Evolutionary conservation across 495 filamentous ascomycete species (phyloP), one percentile per base, ranked within the genome.

Genomic region (Melanomma pulvis-pyrius): DNA sequence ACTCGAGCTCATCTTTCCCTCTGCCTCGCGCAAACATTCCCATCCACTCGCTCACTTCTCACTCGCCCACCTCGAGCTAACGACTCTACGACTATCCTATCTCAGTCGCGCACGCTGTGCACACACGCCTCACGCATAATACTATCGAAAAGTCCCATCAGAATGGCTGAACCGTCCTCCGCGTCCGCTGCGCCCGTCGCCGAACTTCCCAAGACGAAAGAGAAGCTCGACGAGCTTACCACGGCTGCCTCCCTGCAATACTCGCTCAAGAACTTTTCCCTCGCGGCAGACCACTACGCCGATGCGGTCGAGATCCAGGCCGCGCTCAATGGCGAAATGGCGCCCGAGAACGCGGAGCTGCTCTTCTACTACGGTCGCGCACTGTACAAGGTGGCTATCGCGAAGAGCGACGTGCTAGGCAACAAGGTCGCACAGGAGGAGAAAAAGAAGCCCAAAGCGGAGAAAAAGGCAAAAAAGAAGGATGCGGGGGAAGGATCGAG

Each of bases 311-410:
- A 94, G 74, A 80, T 97, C 63, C 94, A 99, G 74, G 91, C 91
- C 54, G 85, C 90, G 75, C 81, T 97, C 74, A 92, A 97, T 78
- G 94, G 93, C 73, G 96, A 98, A 77, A 85, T 96, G 81, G 88
- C 86, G 48, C 84, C 90, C 5, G 86, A 90, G 32, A 98, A 99
- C 69, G 93, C 93, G 17, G 92, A 96, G 71, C 81, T 99, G 29
- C 86, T 98, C 17, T 99, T 92, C 75, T 84, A 89, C 57, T 99
- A 99, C 78, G 94, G 96, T 19, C 90, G 93, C 72, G 88, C 90
- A 44, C 82, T 98, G 17, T 97, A 94, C 82, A 90, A 93, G 73
- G 90, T 97, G 61, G 94, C 92, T 21, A 88, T 97, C 69, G 89
- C 85, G 76, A 97, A 94, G 74, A 96, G 91, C 73, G 93, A 97